Evolutionary conservation across 148 eudicot species (phyloP).

Genomic region (Cornus suecica): DNA sequence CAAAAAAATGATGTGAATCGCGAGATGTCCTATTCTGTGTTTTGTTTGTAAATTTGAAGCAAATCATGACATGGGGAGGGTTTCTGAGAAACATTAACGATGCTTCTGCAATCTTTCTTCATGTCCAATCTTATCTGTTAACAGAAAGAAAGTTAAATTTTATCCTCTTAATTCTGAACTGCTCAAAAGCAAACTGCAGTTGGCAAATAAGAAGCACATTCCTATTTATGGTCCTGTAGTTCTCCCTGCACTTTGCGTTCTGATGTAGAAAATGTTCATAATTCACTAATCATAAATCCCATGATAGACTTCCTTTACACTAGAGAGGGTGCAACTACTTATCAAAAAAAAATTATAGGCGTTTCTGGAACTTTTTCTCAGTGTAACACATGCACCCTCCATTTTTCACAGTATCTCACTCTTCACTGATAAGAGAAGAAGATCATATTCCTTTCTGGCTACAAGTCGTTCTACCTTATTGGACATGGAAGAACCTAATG

Average conservation of each 20-base stretch:
- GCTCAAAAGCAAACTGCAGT: background rate
- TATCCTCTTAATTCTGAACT: background rate
- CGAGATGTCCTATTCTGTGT: too few species aligned
- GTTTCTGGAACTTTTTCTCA: background rate
- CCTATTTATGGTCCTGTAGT: background rate
- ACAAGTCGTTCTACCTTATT: background rate
- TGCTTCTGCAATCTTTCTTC: background rate
- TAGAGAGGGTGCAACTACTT: too few species aligned
- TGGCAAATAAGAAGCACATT: background rate
- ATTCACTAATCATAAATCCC: background rate
- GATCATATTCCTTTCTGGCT: background rate
- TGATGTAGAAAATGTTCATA: background rate
- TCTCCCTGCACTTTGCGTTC: background rate
- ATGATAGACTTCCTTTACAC: background rate
- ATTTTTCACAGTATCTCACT: background rate
- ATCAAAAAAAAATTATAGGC: too few species aligned
- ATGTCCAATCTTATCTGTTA: background rate
- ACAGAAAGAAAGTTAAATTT: background rate
- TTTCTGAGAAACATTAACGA: constrained; percentile 1
- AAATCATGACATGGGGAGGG: background rate
- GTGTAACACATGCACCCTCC: background rate
- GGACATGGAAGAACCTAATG: background rate
- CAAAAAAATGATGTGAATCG: background rate
- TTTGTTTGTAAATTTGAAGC: background rate
- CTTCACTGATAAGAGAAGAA: background rate